Evolutionary conservation across 2,329 filamentous ascomycete species (phyloP).

Genomic region (Beauveria scarabaeidicola): DNA sequence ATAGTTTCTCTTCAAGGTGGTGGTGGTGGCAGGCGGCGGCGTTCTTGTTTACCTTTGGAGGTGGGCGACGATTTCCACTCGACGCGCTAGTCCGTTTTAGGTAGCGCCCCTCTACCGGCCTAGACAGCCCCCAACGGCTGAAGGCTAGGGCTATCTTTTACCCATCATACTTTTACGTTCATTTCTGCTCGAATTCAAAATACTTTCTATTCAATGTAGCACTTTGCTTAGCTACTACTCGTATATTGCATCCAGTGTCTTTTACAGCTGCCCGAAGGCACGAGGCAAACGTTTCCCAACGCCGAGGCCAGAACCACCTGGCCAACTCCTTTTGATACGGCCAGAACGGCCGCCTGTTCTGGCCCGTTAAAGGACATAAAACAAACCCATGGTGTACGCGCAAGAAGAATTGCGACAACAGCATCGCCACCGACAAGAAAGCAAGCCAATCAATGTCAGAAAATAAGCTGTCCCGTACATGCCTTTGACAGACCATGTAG

Average conservation of each 20-base stretch:
- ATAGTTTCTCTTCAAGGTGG: background rate
- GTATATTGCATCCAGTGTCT: background rate
- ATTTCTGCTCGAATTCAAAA: background rate
- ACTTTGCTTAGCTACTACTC: slow-evolving; percentile 14
- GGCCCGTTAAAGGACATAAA: background rate
- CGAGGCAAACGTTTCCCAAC: slow-evolving; percentile 2
- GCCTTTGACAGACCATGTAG: background rate
- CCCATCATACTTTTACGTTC: background rate
- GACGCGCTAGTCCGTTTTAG: slow-evolving; percentile 5
- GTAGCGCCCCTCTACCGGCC: background rate
- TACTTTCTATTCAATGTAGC: slow-evolving; percentile 10
- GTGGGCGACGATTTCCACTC: slow-evolving; percentile 2
- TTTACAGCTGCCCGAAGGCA: background rate
- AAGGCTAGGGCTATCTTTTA: background rate
- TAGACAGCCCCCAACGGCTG: background rate
- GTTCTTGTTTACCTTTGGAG: slow-evolving; percentile 11
- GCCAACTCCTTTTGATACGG: slow-evolving; percentile 9
- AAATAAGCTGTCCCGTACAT: background rate
- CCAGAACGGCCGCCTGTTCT: too few species aligned
- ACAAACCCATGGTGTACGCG: background rate
- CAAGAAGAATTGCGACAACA: background rate
- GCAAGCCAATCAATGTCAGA: background rate
- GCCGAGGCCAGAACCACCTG: background rate
- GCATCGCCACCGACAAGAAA: background rate
- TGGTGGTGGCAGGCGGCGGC: slow-evolving; percentile 6